These are phyloP conservation scores for Conringia planisiliqua DNA, from an alignment of 345 rosid species.

Conservation along the genomic window DNA sequence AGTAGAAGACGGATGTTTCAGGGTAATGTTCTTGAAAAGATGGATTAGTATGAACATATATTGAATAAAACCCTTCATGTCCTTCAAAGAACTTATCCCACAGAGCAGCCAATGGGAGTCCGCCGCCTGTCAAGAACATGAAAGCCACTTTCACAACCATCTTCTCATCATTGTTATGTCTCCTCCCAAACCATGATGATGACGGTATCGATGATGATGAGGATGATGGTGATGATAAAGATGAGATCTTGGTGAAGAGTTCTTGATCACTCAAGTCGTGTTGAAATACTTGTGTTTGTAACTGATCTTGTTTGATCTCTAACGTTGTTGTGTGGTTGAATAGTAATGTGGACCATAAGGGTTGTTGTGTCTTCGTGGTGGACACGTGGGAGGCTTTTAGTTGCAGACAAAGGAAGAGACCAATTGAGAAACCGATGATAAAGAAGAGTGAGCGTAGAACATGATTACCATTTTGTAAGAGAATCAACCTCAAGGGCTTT, in stretches of 20 bases:
- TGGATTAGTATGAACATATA: constrained; percentile 74
- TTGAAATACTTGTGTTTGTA: constrained; percentile 9
- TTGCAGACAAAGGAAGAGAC: constrained; percentile 36
- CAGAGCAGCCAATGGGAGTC: constrained; percentile 58
- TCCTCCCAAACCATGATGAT: constrained; percentile 29
- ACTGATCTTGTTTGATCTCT: not conserved
- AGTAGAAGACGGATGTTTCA: constrained; percentile 48
- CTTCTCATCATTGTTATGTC: constrained; percentile 18
- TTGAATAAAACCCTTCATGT: constrained; percentile 55
- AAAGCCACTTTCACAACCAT: constrained; percentile 59
- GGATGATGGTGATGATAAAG: constrained; percentile 5
- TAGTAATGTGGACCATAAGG: constrained; percentile 24
- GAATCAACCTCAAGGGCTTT: constrained; percentile 18
- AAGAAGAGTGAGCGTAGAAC: constrained; percentile 30
- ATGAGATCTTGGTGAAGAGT: constrained; percentile 47
- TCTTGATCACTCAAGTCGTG: constrained; percentile 67
- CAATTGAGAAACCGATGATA: constrained; percentile 42
- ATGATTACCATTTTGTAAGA: constrained; percentile 4
- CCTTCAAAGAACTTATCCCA: constrained; percentile 78
- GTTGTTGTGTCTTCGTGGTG: constrained; percentile 8
- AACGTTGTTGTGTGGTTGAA: constrained; percentile 17
- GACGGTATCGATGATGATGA: not conserved
- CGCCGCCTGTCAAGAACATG: constrained; percentile 65
- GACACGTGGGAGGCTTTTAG: constrained; percentile 30
- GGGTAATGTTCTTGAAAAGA: constrained; percentile 41